Conservation (phyloP, 805 yeast species). For the Yamadazyma sp. region DNA sequence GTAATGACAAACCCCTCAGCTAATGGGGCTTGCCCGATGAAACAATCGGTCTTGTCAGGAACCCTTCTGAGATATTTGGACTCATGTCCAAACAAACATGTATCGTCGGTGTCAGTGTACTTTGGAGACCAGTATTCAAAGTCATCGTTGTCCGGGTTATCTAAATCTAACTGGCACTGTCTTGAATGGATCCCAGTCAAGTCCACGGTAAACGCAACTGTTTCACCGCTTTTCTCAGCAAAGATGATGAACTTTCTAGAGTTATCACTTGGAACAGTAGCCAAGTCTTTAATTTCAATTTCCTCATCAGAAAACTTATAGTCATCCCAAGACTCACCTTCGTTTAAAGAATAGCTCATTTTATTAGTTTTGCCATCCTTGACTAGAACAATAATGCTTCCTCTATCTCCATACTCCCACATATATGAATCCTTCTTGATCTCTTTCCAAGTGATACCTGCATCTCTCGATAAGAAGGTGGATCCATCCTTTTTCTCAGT, state of each 20-base stretch:
- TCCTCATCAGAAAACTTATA: constrained; percentile 58
- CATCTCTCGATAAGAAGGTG: constrained; percentile 84
- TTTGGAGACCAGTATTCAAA: constrained; percentile 45
- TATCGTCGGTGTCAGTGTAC: constrained; percentile 35
- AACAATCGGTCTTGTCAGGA: constrained; percentile 57
- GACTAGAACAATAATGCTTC: constrained; percentile 77
- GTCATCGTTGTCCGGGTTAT: constrained; percentile 40
- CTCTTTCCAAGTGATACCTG: constrained; percentile 87
- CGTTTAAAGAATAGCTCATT: constrained; percentile 68
- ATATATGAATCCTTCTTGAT: constrained; percentile 68
- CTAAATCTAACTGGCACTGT: constrained; percentile 45
- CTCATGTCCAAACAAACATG: constrained; percentile 46
- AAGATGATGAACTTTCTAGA: constrained; percentile 74
- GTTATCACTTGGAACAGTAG: constrained; percentile 92
- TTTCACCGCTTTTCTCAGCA: constrained; percentile 45
- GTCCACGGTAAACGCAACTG: constrained; percentile 44
- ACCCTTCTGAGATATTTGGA: constrained; percentile 42
- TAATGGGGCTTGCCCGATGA: constrained; percentile 63
- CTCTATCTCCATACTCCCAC: constrained; percentile 98
- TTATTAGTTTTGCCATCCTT: constrained; percentile 59
- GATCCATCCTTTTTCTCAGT: constrained; percentile 47
- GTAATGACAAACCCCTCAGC: constrained; percentile 53
- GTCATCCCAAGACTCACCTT: constrained; percentile 75
- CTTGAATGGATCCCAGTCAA: constrained; percentile 35
- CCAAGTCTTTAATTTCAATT: constrained; percentile 65